These are phyloP conservation scores for Marsdenia floribunda DNA, from an alignment of 257 asterid genomes.

Conservation along the genomic window DNA sequence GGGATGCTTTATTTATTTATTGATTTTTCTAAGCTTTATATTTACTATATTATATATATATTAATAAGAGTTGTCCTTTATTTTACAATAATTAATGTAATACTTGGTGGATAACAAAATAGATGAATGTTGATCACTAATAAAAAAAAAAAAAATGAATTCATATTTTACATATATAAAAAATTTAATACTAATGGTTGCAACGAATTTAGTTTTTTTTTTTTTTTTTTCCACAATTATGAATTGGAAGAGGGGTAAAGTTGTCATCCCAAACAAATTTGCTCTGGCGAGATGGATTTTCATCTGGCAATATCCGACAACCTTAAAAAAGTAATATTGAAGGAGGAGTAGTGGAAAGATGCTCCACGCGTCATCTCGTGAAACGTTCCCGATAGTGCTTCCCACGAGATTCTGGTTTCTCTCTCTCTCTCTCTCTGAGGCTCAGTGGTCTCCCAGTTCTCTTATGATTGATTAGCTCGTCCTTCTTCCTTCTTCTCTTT, in stretches of 20 bases:
- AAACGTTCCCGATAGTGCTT: constrained; percentile 12
- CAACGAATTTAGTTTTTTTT: too few species aligned
- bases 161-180: too few species aligned
- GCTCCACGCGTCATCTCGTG: constrained; percentile 24
- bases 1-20: too few species aligned
- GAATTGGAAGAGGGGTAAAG: not conserved
- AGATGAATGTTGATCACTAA: too few species aligned
- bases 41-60: too few species aligned
- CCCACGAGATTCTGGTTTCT: constrained; percentile 30
- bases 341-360: not conserved
- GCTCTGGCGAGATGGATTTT: not conserved
- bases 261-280: not conserved
- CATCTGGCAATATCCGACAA: not conserved
- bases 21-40: too few species aligned
- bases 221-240: too few species aligned
- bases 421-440: constrained; percentile 12
- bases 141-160: too few species aligned
- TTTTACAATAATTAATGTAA: too few species aligned
- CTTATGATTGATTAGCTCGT: not conserved
- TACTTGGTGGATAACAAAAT: too few species aligned
- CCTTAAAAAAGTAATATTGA: not conserved
- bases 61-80: too few species aligned
- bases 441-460: constrained; percentile 1
- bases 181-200: too few species aligned
- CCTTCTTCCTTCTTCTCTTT: constrained; percentile 10